Evolutionary conservation across 148 eudicot genomes (phyloP).

Genomic region (Silene conica): DNA sequence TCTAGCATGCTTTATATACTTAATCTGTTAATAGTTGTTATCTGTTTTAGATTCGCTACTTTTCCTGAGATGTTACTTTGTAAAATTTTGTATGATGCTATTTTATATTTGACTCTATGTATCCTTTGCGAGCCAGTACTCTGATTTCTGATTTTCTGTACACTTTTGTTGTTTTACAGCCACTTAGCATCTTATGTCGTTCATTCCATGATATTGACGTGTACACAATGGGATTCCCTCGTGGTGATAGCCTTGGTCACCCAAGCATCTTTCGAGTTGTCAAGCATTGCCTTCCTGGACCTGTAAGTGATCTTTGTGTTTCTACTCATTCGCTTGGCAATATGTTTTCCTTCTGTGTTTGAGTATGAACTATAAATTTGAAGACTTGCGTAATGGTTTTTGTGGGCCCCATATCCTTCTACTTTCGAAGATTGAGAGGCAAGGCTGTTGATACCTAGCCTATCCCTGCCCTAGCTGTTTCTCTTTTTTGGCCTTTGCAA

Average conservation of each 20-base stretch:
- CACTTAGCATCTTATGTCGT: constrained; percentile 76
- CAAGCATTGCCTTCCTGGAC: constrained; percentile 87
- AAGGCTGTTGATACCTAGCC: not conserved
- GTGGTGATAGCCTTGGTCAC: constrained; percentile 65
- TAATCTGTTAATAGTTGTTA: not conserved
- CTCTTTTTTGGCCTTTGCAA: too few species aligned
- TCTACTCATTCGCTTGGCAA: not conserved
- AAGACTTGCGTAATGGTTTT: not conserved
- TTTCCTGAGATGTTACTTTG: constrained; percentile 4
- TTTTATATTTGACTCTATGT: not conserved
- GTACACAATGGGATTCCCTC: constrained; percentile 81
- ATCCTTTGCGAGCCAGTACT: not conserved
- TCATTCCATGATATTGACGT: constrained; percentile 80
- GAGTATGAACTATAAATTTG: not conserved
- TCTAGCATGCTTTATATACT: constrained; percentile 13
- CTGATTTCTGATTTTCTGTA: constrained; percentile 20
- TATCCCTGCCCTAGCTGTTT: too few species aligned
- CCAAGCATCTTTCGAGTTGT: constrained; percentile 71
- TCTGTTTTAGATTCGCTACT: not conserved
- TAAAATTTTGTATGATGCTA: too few species aligned
- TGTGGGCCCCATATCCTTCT: not conserved
- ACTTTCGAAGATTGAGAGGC: not conserved
- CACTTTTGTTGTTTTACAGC: constrained; percentile 48
- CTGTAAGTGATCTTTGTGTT: constrained; percentile 43
- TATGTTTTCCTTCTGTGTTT: not conserved